Evolutionary conservation across 345 rosid genomes (phyloP).

Genomic region (Camelina hispida): DNA sequence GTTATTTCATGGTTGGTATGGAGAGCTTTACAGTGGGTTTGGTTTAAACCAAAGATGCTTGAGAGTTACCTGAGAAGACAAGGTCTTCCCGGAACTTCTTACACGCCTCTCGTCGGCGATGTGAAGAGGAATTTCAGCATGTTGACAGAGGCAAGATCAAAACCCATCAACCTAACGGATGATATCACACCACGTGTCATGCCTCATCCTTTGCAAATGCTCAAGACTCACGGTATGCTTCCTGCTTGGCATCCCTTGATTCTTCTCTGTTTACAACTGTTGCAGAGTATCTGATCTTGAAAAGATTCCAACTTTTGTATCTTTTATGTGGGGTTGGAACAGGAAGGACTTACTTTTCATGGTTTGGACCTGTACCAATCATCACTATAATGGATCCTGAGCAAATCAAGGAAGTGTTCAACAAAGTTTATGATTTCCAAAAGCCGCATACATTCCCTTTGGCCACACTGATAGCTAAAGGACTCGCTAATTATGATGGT

Average conservation of each 20-base stretch:
- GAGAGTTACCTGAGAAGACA: conserved; percentile 44
- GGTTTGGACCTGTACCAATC: conserved; percentile 57
- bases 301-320: conserved; percentile 13
- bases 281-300: not conserved
- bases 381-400: conserved; percentile 50
- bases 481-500: conserved; percentile 44
- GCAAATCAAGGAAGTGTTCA: conserved; percentile 47
- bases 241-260: not conserved
- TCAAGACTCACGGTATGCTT: conserved; percentile 40
- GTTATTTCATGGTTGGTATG: conserved; percentile 34
- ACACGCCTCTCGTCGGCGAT: conserved; percentile 45
- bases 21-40: conserved; percentile 46
- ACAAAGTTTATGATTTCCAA: conserved; percentile 44
- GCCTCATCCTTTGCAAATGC: conserved; percentile 34
- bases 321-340: conserved; percentile 15
- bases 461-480: conserved; percentile 27
- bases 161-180: conserved; percentile 36
- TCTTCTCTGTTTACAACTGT: not conserved
- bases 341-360: conserved; percentile 50
- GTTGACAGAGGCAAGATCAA: conserved; percentile 39
- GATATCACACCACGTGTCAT: conserved; percentile 37
- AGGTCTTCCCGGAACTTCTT: conserved; percentile 45
- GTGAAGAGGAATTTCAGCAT: conserved; percentile 17
- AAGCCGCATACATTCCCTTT: conserved; percentile 35
- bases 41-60: conserved; percentile 49